Evolutionary conservation across 139 green algal genomes (phyloP).

Genomic region (Chlamydomonas schloesseri): DNA sequence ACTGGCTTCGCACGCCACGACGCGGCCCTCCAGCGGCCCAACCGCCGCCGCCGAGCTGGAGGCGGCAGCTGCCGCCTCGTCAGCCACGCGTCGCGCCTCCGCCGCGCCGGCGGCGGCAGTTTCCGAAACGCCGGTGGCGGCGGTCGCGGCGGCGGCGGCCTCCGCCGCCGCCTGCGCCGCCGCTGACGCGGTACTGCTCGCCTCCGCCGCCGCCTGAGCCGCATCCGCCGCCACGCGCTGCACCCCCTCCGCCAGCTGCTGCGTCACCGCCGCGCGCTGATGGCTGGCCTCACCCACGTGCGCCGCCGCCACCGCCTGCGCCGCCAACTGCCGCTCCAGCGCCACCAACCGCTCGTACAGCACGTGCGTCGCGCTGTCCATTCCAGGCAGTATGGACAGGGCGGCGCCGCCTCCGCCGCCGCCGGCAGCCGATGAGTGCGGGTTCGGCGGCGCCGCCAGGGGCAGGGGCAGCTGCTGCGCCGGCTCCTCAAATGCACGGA

Average conservation of each 20-base stretch:
- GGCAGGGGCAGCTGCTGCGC: no score
- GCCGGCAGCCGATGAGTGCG: no score
- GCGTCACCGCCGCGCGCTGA: no score
- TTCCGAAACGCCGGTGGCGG: background rate
- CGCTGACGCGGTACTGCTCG: no score
- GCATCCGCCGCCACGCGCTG: background rate
- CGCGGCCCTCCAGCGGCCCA: background rate
- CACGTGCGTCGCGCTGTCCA: background rate
- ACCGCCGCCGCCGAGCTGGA: background rate
- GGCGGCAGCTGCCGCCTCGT: no score
- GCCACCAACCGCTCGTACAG: background rate
- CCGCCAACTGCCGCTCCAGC: conserved; percentile 6
- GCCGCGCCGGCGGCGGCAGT: background rate
- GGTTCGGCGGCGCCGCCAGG: no score
- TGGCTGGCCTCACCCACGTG: no score
- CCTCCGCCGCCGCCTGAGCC: background rate
- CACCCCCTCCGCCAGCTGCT: no score
- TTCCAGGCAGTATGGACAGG: no score
- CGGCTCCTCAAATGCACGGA: no score
- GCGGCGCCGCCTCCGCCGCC: no score
- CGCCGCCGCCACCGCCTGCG: background rate
- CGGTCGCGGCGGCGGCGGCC: background rate
- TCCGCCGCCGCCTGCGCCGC: background rate
- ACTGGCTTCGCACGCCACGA: background rate
- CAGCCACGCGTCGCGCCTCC: background rate